Percentiles rank a stretch among this genome's conserved stretches.
Evolutionary conservation across 306 rosid genomes (phyloP).

Genomic region (Ormosia emarginata): DNA sequence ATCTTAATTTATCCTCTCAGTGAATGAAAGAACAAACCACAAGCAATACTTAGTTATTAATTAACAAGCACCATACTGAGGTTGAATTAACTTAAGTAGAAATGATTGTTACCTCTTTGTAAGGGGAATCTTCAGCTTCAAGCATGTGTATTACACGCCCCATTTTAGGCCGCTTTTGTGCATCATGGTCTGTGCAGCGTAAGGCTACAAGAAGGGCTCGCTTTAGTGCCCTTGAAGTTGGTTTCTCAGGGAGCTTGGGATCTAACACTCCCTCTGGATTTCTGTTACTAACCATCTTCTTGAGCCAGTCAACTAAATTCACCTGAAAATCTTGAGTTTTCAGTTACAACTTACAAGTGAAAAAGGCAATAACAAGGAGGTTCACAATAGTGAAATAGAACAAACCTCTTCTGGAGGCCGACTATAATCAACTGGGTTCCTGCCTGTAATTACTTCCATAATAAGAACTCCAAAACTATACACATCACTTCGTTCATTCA

Average conservation of each 20-base stretch:
- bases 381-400: not conserved
- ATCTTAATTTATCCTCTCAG: not conserved
- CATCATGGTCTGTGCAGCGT: slow-evolving; percentile 80
- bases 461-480: slow-evolving; percentile 88
- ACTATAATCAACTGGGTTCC: slow-evolving; percentile 83
- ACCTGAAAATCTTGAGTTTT: slow-evolving; percentile 49
- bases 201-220: slow-evolving; percentile 85
- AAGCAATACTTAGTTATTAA: not conserved
- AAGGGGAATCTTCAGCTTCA: slow-evolving; percentile 79
- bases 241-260: slow-evolving; percentile 79
- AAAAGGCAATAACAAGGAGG: slow-evolving; percentile 8
- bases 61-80: not conserved
- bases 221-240: slow-evolving; percentile 70
- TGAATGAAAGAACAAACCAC: not conserved
- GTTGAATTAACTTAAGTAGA: slow-evolving; percentile 20
- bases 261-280: slow-evolving; percentile 82
- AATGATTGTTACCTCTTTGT: slow-evolving; percentile 56
- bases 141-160: slow-evolving; percentile 92
- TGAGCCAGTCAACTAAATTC: slow-evolving; percentile 86
- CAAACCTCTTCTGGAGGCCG: slow-evolving; percentile 82
- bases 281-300: slow-evolving; percentile 75
- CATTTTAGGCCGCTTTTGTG: slow-evolving; percentile 83
- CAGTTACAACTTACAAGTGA: not conserved
- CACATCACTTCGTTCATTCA: slow-evolving; percentile 83
- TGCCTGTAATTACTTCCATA: slow-evolving; percentile 88